Conservation (phyloP, 2,329 filamentous ascomycete genomes). For the Colletotrichum simmondsii region DNA sequence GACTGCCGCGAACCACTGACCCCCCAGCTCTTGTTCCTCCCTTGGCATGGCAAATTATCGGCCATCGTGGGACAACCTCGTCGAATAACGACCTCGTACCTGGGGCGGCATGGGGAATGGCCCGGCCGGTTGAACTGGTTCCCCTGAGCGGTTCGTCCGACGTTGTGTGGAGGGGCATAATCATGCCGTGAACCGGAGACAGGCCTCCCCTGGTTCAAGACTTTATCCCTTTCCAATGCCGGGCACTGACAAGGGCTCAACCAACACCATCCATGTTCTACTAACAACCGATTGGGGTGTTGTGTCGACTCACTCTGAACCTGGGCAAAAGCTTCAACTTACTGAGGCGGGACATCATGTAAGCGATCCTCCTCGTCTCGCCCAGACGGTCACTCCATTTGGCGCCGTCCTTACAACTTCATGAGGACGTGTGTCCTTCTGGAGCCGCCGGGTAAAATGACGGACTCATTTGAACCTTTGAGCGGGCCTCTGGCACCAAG, state of each 20-base stretch:
- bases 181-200: neutral
- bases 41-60: neutral
- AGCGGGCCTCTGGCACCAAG: neutral
- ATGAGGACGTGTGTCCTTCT: conserved; percentile 1
- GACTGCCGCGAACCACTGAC: conserved; percentile 17
- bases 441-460: neutral
- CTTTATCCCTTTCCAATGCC: neutral
- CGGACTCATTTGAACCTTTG: neutral
- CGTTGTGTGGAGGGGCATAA: neutral
- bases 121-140: conserved; percentile 3
- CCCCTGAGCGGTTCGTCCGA: conserved; percentile 24
- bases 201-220: conserved; percentile 8
- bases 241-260: neutral
- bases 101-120: neutral
- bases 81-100: neutral
- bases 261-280: neutral
- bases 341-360: neutral
- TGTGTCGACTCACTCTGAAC: neutral
- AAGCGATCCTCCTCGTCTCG: neutral
- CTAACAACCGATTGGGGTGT: neutral
- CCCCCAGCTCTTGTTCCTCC: neutral
- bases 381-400: neutral
- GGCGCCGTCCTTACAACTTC: neutral
- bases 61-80: neutral
- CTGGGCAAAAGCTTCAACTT: neutral